Evolutionary conservation across 176 grass and related monocot genomes (phyloP).

Genomic region (Aechmea fasciata): DNA sequence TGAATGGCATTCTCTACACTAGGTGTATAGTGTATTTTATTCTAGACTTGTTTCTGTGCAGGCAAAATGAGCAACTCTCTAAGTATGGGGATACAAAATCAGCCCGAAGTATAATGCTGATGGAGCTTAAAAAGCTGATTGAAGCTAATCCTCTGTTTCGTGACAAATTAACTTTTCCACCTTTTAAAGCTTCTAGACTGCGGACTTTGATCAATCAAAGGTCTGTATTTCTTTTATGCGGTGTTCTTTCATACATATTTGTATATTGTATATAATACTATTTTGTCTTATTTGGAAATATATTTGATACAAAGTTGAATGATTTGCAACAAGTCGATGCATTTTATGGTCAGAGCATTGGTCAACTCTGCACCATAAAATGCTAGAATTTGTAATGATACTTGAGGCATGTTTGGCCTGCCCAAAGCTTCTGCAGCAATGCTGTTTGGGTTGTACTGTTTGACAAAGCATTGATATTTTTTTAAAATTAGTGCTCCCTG

Average conservation of each 20-base stretch:
- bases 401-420: too few relatives aligned
- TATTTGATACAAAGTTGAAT: neutral
- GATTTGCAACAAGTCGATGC: neutral
- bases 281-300: neutral
- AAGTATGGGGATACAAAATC: conserved; percentile 99
- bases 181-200: conserved; percentile 89
- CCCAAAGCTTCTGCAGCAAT: too few relatives aligned
- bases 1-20: conserved; percentile 17
- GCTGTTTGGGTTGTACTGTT: too few relatives aligned
- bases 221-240: conserved; percentile 22
- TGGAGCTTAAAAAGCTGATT: conserved; percentile 97
- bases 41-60: conserved; percentile 29
- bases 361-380: too few relatives aligned
- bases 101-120: conserved; percentile 96
- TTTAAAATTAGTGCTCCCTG: too few relatives aligned
- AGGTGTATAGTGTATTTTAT: neutral
- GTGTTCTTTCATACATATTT: neutral
- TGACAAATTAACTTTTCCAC: conserved; percentile 90
- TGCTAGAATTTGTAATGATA: too few relatives aligned
- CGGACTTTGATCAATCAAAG: conserved; percentile 99
- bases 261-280: neutral
- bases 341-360: too few relatives aligned
- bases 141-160: conserved; percentile 93
- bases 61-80: conserved; percentile 98
- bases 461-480: too few relatives aligned